Evolutionary conservation across 1,284 basidiomycete genomes (phyloP).

Genomic region (Tilletiopsis washingtonensis): DNA sequence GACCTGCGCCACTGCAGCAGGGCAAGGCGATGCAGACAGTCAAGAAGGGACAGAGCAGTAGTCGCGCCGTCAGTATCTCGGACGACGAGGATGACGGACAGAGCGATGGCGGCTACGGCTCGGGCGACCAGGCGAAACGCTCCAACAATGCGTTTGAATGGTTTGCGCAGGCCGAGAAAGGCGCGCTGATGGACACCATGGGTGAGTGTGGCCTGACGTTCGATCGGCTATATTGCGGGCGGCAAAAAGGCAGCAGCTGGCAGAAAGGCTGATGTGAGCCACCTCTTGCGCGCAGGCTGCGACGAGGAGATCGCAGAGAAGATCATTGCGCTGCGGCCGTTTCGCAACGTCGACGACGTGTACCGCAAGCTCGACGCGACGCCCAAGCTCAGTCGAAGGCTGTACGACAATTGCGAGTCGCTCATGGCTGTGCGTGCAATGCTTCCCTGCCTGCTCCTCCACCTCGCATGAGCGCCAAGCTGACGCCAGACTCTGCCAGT

Average conservation of each 20-base stretch:
- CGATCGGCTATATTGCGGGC: background rate
- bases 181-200: background rate
- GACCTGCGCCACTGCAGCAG: too few relatives aligned
- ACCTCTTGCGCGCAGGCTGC: conserved; percentile 81
- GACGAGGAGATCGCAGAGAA: conserved; percentile 69
- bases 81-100: conserved; percentile 12
- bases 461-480: too few relatives aligned
- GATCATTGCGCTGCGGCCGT: conserved; percentile 76
- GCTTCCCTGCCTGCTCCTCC: too few relatives aligned
- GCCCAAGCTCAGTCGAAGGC: conserved; percentile 79
- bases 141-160: conserved; percentile 6
- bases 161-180: conserved; percentile 11
- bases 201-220: too few relatives aligned
- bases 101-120: conserved; percentile 11
- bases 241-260: background rate
- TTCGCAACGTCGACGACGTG: conserved; percentile 63
- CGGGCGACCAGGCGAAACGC: conserved; percentile 7
- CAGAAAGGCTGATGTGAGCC: conserved; percentile 65
- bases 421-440: too few relatives aligned
- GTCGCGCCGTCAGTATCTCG: background rate
- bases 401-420: conserved; percentile 82
- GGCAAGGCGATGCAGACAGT: too few relatives aligned
- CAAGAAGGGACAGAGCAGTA: too few relatives aligned
- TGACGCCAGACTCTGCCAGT: too few relatives aligned
- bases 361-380: conserved; percentile 57